These are phyloP conservation scores for Saccharomycopsis oosterbeekiorum DNA, from an alignment of 805 yeast species.

Conservation along the genomic window DNA sequence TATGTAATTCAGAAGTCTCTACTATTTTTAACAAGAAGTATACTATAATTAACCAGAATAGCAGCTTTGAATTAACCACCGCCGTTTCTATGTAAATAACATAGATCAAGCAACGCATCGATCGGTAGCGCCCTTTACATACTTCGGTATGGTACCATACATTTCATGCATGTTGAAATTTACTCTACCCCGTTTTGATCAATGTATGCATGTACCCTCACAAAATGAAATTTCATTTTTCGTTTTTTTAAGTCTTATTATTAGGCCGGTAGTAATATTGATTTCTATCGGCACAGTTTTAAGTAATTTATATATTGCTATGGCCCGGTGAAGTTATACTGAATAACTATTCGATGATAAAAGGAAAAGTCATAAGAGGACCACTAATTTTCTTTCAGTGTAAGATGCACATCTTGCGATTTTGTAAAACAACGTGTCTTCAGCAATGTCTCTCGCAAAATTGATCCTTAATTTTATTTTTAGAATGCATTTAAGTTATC, in stretches of 20 bases:
- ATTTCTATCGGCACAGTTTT: no score
- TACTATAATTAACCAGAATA: no score
- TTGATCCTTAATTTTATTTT: no score
- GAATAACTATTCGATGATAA: no score
- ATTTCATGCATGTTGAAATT: background rate
- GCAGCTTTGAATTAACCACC: background rate
- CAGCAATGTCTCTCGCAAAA: no score
- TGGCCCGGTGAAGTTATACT: no score
- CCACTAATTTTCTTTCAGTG: no score
- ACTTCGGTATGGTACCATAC: background rate
- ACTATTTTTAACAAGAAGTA: background rate
- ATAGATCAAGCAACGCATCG: background rate
- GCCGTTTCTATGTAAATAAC: background rate
- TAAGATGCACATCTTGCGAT: no score
- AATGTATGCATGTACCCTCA: background rate
- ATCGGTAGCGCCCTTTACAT: background rate
- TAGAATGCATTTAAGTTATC: no score
- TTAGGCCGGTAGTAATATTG: background rate
- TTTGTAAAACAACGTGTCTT: no score
- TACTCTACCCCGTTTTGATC: background rate
- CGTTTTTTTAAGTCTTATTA: background rate
- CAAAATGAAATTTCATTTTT: background rate
- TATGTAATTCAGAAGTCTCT: background rate
- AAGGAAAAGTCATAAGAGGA: no score
- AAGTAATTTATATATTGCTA: no score